Conservation (phyloP, 2,329 filamentous ascomycete species). For the Beauveria australis region DNA sequence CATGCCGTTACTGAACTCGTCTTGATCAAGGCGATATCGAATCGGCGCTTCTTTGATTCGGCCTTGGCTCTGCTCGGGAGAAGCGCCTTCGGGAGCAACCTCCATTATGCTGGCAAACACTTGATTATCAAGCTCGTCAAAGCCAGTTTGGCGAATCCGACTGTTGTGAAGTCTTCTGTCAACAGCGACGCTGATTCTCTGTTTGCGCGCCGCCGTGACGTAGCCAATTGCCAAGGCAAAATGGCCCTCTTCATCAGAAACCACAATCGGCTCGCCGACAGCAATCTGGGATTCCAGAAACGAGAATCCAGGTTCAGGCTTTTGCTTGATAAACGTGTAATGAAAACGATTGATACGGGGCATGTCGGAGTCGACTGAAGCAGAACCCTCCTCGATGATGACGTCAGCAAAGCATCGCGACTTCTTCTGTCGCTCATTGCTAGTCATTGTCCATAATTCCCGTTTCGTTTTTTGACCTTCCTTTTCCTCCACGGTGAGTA, state of each 20-base stretch:
- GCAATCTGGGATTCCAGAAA: slow-evolving; percentile 86
- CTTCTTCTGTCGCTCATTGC: slow-evolving; percentile 75
- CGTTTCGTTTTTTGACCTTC: slow-evolving; percentile 79
- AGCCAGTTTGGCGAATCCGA: slow-evolving; percentile 64
- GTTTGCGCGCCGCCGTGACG: slow-evolving; percentile 67
- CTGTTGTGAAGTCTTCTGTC: slow-evolving; percentile 85
- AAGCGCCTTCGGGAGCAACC: slow-evolving; percentile 49
- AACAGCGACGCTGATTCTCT: slow-evolving; percentile 77
- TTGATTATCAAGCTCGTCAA: slow-evolving; percentile 71
- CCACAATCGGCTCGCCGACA: slow-evolving; percentile 85
- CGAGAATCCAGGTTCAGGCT: slow-evolving; percentile 55
- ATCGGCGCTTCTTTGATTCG: slow-evolving; percentile 47
- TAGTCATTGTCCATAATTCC: slow-evolving; percentile 95
- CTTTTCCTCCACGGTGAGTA: slow-evolving; percentile 90
- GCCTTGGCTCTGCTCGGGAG: slow-evolving; percentile 41
- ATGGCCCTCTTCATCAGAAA: slow-evolving; percentile 91
- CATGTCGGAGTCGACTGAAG: slow-evolving; percentile 57
- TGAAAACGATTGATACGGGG: slow-evolving; percentile 85
- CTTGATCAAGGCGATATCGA: slow-evolving; percentile 85
- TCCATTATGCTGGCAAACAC: slow-evolving; percentile 90
- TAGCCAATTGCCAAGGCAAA: slow-evolving; percentile 92
- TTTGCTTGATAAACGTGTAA: slow-evolving; percentile 75
- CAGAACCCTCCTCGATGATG: slow-evolving; percentile 70
- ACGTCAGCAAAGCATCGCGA: slow-evolving; percentile 87
- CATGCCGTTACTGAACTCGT: slow-evolving; percentile 98